These are phyloP conservation scores for Penicillium brevicompactum DNA, from an alignment of 2,329 filamentous ascomycete species.

Conservation along the genomic window DNA sequence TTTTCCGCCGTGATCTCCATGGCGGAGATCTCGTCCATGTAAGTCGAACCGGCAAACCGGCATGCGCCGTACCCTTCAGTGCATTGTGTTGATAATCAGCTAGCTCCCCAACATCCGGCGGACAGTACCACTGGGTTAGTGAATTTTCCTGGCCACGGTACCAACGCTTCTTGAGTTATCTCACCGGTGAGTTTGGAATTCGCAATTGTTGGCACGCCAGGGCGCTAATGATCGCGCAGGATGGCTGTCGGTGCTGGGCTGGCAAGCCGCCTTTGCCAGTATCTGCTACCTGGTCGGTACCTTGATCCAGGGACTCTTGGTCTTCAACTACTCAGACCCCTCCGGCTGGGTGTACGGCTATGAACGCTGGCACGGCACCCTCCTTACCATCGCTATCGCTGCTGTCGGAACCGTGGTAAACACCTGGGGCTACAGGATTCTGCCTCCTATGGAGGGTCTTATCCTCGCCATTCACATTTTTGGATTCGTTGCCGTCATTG, in stretches of 20 bases:
- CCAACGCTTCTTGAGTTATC: constrained; percentile 39
- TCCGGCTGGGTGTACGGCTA: constrained; percentile 22
- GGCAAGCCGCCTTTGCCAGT: constrained; percentile 39
- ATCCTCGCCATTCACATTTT: constrained; percentile 53
- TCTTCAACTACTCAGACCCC: constrained; percentile 33
- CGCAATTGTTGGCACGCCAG: too few relatives aligned
- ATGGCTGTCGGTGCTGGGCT: constrained; percentile 42
- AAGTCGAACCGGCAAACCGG: constrained; percentile 1
- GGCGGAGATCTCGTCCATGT: constrained; percentile 45
- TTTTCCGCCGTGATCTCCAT: constrained; percentile 42
- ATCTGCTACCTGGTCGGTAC: constrained; percentile 37
- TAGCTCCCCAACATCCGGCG: constrained; percentile 41
- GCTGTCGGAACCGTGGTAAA: constrained; percentile 54
- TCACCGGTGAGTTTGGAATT: constrained; percentile 30
- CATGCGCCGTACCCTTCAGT: neutral
- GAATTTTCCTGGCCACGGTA: constrained; percentile 38
- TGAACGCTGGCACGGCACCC: constrained; percentile 43
- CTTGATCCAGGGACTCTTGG: constrained; percentile 38
- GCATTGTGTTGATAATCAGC: constrained; percentile 1
- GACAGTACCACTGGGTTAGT: constrained; percentile 46
- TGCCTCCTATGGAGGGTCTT: constrained; percentile 55
- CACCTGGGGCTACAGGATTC: constrained; percentile 46
- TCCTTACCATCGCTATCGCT: constrained; percentile 53
- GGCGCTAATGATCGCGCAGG: constrained; percentile 15
- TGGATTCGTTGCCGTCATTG: constrained; percentile 49